These are phyloP conservation scores for Arthroderma sp. DNA, from an alignment of 2,329 filamentous ascomycete species.

Conservation along the genomic window DNA sequence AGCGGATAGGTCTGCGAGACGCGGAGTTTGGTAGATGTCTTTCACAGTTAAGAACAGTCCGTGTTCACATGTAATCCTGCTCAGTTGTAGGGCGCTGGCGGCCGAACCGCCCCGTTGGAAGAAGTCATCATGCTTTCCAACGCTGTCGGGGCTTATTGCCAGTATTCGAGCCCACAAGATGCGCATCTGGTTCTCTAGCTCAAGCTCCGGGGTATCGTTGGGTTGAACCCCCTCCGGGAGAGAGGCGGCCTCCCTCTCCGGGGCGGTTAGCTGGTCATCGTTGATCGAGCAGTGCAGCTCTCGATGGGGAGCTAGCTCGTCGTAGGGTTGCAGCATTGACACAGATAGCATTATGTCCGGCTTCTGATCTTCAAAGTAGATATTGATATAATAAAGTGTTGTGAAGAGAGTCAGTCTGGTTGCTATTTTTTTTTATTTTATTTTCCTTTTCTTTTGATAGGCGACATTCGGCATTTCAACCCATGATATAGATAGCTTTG, in stretches of 20 bases:
- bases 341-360: neutral
- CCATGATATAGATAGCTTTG: too few species aligned
- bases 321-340: neutral
- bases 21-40: slow-evolving; percentile 13
- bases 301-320: neutral
- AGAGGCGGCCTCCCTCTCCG: neutral
- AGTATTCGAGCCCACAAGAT: neutral
- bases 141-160: neutral
- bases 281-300: neutral
- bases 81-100: slow-evolving; percentile 25
- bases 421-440: too few species aligned
- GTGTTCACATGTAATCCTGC: neutral
- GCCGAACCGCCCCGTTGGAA: slow-evolving; percentile 26
- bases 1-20: slow-evolving; percentile 25
- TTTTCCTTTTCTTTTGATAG: too few species aligned
- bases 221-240: neutral
- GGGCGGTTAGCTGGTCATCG: neutral
- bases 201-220: neutral
- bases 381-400: neutral
- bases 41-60: slow-evolving; percentile 5
- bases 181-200: neutral
- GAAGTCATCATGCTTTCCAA: slow-evolving; percentile 5
- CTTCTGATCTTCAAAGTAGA: neutral
- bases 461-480: too few species aligned
- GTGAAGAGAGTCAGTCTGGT: neutral